Conservation (phyloP, 2,329 filamentous ascomycete species). For the Scleromitrula shiraiana region DNA sequence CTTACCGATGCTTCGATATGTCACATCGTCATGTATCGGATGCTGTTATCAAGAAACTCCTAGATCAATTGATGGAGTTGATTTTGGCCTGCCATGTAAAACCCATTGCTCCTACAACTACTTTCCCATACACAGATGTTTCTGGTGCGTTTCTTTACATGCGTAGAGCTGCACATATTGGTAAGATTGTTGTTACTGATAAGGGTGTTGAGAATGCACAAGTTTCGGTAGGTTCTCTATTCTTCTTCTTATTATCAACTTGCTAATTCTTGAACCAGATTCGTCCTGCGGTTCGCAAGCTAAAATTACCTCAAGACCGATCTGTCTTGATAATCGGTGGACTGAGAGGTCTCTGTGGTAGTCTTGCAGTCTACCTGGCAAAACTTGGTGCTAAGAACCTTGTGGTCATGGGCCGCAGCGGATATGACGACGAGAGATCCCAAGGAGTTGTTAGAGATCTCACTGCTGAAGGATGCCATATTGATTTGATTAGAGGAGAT, state of each 20-base stretch:
- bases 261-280: not conserved
- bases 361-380: conserved; percentile 7
- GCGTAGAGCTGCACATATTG: conserved; percentile 35
- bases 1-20: conserved; percentile 17
- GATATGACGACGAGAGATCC: conserved; percentile 7
- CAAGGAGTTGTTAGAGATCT: not conserved
- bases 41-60: conserved; percentile 9
- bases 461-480: not conserved
- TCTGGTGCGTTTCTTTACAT: conserved; percentile 24
- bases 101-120: conserved; percentile 13
- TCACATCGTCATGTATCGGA: conserved; percentile 1
- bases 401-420: conserved; percentile 13
- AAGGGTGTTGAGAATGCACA: not conserved
- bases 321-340: conserved; percentile 22
- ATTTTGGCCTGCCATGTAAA: conserved; percentile 7
- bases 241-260: conserved; percentile 13
- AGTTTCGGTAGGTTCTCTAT: conserved; percentile 1
- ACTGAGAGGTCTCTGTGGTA: conserved; percentile 16
- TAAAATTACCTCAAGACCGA: conserved; percentile 6
- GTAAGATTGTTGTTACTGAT: conserved; percentile 32
- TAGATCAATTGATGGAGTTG: not conserved
- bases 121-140: conserved; percentile 24
- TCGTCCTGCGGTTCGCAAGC: conserved; percentile 15
- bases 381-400: conserved; percentile 14
- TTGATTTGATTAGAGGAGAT: not conserved